Conservation (phyloP, 1,139 yeast species). For the Pichia sp. region DNA sequence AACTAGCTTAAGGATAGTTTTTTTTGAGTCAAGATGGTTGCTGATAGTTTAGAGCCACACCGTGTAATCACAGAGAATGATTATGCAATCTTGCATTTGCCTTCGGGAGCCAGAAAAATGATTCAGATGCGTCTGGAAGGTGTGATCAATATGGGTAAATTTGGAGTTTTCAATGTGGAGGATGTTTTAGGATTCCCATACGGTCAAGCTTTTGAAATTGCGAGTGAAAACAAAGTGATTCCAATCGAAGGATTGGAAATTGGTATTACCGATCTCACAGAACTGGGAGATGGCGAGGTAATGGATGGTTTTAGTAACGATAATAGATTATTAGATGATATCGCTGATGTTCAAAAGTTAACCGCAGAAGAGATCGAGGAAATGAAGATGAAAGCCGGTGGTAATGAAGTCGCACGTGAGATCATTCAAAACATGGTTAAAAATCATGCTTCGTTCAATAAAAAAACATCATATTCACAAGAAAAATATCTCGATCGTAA, state of each 20-base stretch:
- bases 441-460: constrained; percentile 79
- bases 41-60: not conserved
- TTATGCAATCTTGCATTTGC: constrained; percentile 64
- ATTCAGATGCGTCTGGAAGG: constrained; percentile 56
- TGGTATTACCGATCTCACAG: constrained; percentile 15
- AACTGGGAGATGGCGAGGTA: constrained; percentile 18
- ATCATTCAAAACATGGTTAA: constrained; percentile 77
- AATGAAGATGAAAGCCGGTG: constrained; percentile 58
- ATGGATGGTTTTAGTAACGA: constrained; percentile 34
- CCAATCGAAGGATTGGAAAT: constrained; percentile 34
- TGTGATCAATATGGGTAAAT: constrained; percentile 72
- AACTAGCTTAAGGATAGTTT: too few species aligned
- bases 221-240: constrained; percentile 44
- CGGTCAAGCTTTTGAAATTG: constrained; percentile 86
- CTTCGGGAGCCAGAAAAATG: constrained; percentile 72
- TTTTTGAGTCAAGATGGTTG: too few species aligned
- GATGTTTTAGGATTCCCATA: constrained; percentile 73
- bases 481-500: constrained; percentile 87
- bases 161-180: constrained; percentile 74
- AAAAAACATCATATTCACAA: constrained; percentile 84
- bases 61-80: constrained; percentile 31
- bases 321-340: constrained; percentile 64
- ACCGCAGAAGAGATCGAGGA: constrained; percentile 71
- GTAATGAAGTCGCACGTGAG: constrained; percentile 63
- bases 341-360: constrained; percentile 72